Evolutionary conservation across 1,139 yeast genomes (phyloP).

Genomic region (Candida anutae): DNA sequence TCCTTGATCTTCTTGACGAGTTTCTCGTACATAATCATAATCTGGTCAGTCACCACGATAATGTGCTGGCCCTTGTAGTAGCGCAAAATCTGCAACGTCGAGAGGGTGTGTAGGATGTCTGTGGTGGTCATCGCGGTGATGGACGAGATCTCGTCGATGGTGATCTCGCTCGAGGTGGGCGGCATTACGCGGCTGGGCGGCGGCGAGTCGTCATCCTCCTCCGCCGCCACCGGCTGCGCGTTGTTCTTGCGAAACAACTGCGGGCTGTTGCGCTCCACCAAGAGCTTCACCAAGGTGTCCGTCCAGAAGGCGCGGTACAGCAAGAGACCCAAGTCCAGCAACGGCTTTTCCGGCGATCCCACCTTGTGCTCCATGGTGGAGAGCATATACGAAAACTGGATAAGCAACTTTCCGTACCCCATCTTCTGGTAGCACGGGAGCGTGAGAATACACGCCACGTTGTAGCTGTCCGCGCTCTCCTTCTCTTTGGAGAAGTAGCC

Average conservation of each 20-base stretch:
- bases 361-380: conserved; percentile 81
- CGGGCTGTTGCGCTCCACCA: conserved; percentile 55
- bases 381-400: conserved; percentile 87
- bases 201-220: conserved; percentile 21
- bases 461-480: conserved; percentile 92
- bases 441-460: conserved; percentile 93
- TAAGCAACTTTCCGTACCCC: conserved; percentile 87
- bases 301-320: conserved; percentile 97
- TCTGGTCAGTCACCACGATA: conserved; percentile 81
- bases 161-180: conserved; percentile 51
- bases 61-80: conserved; percentile 96
- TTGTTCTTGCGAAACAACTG: conserved; percentile 32
- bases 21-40: conserved; percentile 68
- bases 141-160: conserved; percentile 86
- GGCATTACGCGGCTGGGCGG: conserved; percentile 9
- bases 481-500: conserved; percentile 97
- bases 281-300: conserved; percentile 68
- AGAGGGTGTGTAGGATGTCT: conserved; percentile 87
- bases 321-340: conserved; percentile 86
- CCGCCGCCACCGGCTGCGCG: conserved; percentile 17
- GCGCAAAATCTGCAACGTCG: conserved; percentile 80
- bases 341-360: conserved; percentile 96
- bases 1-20: conserved; percentile 46
- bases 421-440: conserved; percentile 92
- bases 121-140: conserved; percentile 94